Base-by-base conservation (phyloP, 768 basidiomycete species). In the Gloeostereum incarnatum region DNA sequence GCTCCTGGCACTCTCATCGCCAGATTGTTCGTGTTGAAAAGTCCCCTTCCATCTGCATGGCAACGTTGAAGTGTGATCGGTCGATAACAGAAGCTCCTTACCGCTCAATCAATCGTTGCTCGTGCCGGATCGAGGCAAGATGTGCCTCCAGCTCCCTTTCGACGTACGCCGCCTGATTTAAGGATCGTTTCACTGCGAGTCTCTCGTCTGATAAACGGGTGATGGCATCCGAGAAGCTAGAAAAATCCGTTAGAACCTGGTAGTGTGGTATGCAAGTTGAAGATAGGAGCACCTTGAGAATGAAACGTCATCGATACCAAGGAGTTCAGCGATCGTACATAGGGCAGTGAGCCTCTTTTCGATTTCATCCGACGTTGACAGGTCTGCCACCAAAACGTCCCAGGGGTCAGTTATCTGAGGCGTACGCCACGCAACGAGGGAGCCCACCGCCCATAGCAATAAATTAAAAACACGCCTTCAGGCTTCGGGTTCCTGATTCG, bases 141-240 rank as follows among this genome's bases (percentile, higher is more conserved):
- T 69, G 58, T 2, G 37, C 42, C 17, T 49, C 41, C 1, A 74
- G 53, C 35, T 68, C 62, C 14, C 58, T 48, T 39, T 70, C 66
- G 0, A 63, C 55, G 3, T 48, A 52, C 25, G 44, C 34, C 2
- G 69, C 48, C 2, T 56, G 58, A 19, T 60, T 52, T 11, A 64
- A 39, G 1, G 61, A 59, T 10, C 61, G 51, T 30, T 52, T 52
- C 3, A 61, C 37, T 0, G 55, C 38, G 3, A 65, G 47, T 21
- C 54, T 54, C 13, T 62, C 53, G 0, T 48, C 43, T 4, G 56
- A 61, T 4, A 71, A 49, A 2, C 48, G 44, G 1, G 52, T 52
- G 6, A 69, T 62, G 0, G 62, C 61, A 2, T 52, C 49, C 1
- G 63, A 56, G 37, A 62, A 69, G 23, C 69, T 73, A 4, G 8